Base-by-base conservation (phyloP, 2,329 filamentous ascomycete genomes). In the Botryosphaeria agaves region DNA sequence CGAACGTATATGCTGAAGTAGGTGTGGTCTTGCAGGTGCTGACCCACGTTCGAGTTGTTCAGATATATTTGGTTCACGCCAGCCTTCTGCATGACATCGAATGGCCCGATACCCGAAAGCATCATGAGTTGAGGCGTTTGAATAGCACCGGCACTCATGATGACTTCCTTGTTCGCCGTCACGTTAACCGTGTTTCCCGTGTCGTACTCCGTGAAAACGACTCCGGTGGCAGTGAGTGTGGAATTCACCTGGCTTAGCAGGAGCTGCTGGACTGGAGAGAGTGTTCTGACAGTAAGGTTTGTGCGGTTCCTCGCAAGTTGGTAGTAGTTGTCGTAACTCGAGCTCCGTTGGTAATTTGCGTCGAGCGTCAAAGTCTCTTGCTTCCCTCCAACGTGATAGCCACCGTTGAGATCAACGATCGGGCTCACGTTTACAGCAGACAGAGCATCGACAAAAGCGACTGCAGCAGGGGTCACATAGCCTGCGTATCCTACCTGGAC, bases 41-140 rank as follows among this genome's bases (percentile, higher is more conserved):
- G 21, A 14, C 30, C 30, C 8, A 32, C 24, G 21, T 49, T 49
- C 28, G 47, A 45, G 15, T 52, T 52, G 28, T 48, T 15, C 30
- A 14, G 30, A 23, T 2, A 17, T 5, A 24, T 30, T 23, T 9
- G 30, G 3, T 9, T 4, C 11, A 32, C 28, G 21, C 17, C 15
- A 20, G 18, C 29, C 8, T 32, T 9, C 25, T 34, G 14, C 11
- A 31, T 14, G 9, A 14, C 17, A 19, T 28, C 26, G 4, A 12
- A 9, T 14, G 40, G 41, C 2, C 42, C 38, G 28, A 48, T 37
- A 7, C 44, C 47, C 18, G 45, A 47, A 0, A 49, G 38, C 44
- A 47, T 46, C 6, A 48, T 34, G 5, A 50, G 37, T 29, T 49
- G 44, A 3, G 47, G 47, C 3, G 45, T 44, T 26, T 49, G 43